These are phyloP conservation scores for Candida sanyiensis DNA, from an alignment of 805 yeast genomes.

Conservation along the genomic window DNA sequence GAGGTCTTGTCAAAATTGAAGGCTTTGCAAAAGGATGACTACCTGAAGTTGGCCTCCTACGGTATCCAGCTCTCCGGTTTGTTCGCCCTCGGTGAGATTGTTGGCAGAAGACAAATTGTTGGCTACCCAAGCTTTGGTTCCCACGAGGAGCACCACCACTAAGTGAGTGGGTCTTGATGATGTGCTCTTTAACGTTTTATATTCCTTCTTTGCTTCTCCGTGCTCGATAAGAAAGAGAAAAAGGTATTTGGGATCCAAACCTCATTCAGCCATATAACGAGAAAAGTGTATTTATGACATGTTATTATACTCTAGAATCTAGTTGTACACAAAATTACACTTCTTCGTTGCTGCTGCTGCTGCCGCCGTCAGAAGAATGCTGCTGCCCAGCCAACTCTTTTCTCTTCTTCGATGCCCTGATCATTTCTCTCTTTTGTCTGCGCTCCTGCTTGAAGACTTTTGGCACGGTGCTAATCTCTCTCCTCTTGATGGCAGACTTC, in stretches of 20 bases:
- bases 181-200: background rate
- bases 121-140: constrained; percentile 70
- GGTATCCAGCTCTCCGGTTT: constrained; percentile 83
- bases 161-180: constrained; percentile 2
- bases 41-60: constrained; percentile 64
- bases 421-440: constrained; percentile 61
- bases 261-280: background rate
- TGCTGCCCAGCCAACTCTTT: constrained; percentile 21
- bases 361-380: too few relatives aligned
- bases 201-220: background rate
- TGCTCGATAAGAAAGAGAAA: background rate
- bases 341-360: constrained; percentile 1
- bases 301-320: constrained; percentile 2
- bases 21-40: constrained; percentile 48
- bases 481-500: constrained; percentile 54
- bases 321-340: too few relatives aligned
- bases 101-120: constrained; percentile 91
- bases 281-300: constrained; percentile 8
- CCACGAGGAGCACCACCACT: constrained; percentile 26
- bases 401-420: constrained; percentile 65
- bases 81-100: constrained; percentile 90
- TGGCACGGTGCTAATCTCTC: constrained; percentile 82
- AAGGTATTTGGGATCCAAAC: background rate
- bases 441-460: constrained; percentile 58
- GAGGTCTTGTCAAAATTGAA: constrained; percentile 43